Evolutionary conservation across 2,329 filamentous ascomycete genomes (phyloP).

Genomic region (Cyphellophora europaea): DNA sequence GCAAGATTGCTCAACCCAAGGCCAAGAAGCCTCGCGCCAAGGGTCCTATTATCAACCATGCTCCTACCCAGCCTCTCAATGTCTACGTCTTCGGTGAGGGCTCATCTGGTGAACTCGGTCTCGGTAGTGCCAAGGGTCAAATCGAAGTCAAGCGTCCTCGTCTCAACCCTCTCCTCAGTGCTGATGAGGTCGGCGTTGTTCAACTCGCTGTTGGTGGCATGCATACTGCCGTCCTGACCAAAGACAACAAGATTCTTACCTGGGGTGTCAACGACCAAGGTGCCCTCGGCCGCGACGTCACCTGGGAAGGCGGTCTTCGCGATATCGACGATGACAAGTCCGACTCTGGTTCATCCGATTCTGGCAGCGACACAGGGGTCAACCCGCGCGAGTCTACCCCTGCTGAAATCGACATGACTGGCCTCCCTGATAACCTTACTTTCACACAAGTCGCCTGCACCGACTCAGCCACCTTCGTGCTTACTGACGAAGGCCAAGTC

Average conservation of each 20-base stretch:
- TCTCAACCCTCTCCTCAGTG: constrained; percentile 52
- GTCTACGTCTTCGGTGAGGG: constrained; percentile 74
- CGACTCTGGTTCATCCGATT: constrained; percentile 22
- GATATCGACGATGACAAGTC: constrained; percentile 21
- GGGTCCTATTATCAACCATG: constrained; percentile 47
- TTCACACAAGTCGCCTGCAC: constrained; percentile 61
- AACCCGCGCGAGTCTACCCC: constrained; percentile 68
- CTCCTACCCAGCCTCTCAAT: constrained; percentile 54
- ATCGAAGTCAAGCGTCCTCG: constrained; percentile 66
- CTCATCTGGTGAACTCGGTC: constrained; percentile 65
- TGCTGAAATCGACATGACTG: constrained; percentile 40
- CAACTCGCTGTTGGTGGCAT: constrained; percentile 59
- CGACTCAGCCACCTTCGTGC: constrained; percentile 66
- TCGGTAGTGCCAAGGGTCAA: constrained; percentile 53
- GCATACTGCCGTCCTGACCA: constrained; percentile 66
- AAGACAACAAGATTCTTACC: constrained; percentile 71
- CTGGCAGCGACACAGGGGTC: constrained; percentile 38
- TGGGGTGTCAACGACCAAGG: constrained; percentile 84
- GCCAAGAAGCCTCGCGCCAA: constrained; percentile 17
- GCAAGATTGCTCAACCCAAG: constrained; percentile 4
- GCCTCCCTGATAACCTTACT: constrained; percentile 52
- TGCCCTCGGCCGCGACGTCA: constrained; percentile 65
- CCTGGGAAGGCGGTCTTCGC: constrained; percentile 29
- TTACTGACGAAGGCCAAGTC: constrained; percentile 65
- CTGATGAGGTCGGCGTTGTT: constrained; percentile 41